Evolutionary conservation across 495 filamentous ascomycete species (phyloP).

Genomic region (Penicillium ochrochloron): DNA sequence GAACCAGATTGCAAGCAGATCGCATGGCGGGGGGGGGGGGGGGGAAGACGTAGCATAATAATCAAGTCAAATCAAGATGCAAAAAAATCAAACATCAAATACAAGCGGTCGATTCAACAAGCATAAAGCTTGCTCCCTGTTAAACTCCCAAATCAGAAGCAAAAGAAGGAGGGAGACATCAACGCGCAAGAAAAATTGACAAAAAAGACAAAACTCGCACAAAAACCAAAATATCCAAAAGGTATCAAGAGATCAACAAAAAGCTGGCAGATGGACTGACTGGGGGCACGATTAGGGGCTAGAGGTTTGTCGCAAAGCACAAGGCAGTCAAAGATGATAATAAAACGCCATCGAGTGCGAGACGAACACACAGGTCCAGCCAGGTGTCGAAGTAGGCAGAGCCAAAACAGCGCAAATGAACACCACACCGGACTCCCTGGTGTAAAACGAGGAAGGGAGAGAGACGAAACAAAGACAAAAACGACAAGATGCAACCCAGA

Average conservation of each 20-base stretch:
- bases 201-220: conserved; percentile 12
- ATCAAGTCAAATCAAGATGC: conserved; percentile 19
- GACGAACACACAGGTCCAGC: conserved; percentile 59
- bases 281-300: conserved; percentile 40
- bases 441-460: conserved; percentile 37
- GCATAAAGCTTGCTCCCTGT: not conserved
- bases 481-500: conserved; percentile 35
- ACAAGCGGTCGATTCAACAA: conserved; percentile 8
- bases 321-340: conserved; percentile 24
- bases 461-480: conserved; percentile 26
- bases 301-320: conserved; percentile 18
- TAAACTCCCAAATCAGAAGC: not conserved
- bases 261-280: conserved; percentile 24
- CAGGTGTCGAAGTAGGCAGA: conserved; percentile 48
- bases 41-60: not conserved
- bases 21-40: conserved; percentile 5
- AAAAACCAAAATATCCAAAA: conserved; percentile 25
- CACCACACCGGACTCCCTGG: conserved; percentile 57
- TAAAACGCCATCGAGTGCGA: conserved; percentile 53
- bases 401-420: conserved; percentile 35
- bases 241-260: conserved; percentile 38
- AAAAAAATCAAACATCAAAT: conserved; percentile 11
- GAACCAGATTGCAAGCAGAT: conserved; percentile 13
- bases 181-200: conserved; percentile 3
- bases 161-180: not conserved